phyloP scores from a whole-genome alignment of 2,329 filamentous ascomycete species.

The Paecilomyces sp. region DNA sequence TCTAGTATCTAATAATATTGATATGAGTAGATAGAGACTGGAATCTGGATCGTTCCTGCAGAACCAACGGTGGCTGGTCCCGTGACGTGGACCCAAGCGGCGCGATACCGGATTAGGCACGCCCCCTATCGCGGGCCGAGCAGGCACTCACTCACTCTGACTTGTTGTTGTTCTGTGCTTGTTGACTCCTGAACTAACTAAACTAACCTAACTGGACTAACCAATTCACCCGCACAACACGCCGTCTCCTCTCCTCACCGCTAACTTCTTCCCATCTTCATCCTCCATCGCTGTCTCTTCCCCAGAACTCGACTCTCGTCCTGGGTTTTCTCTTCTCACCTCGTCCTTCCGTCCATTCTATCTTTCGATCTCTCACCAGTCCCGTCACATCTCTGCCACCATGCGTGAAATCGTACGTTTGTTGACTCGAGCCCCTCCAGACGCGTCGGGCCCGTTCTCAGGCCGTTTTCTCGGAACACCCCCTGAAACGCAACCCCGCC shows the following conservation, averaged over 20 bases:
- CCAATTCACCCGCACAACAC: conserved; percentile 15
- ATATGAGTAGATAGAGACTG: no score
- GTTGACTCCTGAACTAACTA: conserved; percentile 16
- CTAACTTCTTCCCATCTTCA: conserved; percentile 4
- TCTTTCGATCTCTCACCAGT: conserved; percentile 5
- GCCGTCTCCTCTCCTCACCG: not conserved
- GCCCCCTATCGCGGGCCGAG: conserved; percentile 1
- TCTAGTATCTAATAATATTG: no score
- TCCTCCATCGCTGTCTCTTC: conserved; percentile 3
- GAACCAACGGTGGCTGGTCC: conserved; percentile 13
- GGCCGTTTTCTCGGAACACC: conserved; percentile 13
- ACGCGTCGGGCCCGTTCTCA: conserved; percentile 27
- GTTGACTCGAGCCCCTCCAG: conserved; percentile 10
- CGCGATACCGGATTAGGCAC: not conserved
- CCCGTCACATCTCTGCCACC: conserved; percentile 35
- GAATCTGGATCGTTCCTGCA: conserved; percentile 20
- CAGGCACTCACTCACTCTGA: conserved; percentile 1
- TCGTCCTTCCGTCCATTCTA: conserved; percentile 10
- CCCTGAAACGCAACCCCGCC: conserved; percentile 25
- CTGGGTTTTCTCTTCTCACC: conserved; percentile 3
- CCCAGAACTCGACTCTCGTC: conserved; percentile 2
- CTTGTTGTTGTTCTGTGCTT: conserved; percentile 5
- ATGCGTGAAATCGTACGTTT: conserved; percentile 69
- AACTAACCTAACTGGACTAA: no score
- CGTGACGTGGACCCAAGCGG: conserved; percentile 10